phyloP scores from a whole-genome alignment of 768 basidiomycete genomes.

The Porphyrellus cyaneotinctus region DNA sequence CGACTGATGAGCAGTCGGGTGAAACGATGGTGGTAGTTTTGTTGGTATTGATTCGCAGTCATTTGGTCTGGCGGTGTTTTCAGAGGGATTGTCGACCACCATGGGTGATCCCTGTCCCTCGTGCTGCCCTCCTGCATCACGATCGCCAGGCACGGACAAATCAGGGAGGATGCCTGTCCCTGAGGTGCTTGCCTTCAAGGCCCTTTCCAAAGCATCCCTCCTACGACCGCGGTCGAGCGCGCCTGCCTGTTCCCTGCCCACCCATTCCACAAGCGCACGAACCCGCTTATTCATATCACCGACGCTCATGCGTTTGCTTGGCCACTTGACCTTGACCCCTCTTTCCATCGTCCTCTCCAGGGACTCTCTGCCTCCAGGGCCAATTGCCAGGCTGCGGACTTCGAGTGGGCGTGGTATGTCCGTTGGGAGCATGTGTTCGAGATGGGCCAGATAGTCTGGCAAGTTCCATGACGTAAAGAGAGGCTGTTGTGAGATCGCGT shows the following conservation, averaged over 20 bases:
- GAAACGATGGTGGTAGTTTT: constrained; percentile 11
- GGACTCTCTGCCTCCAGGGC: constrained; percentile 45
- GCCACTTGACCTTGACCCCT: constrained; percentile 89
- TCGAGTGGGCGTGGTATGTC: constrained; percentile 70
- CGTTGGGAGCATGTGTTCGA: constrained; percentile 78
- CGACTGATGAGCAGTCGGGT: constrained; percentile 21
- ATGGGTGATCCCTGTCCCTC: constrained; percentile 29
- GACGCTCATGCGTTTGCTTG: constrained; percentile 91
- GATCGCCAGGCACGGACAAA: constrained; percentile 12
- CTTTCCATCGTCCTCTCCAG: constrained; percentile 64
- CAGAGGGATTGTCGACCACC: constrained; percentile 28
- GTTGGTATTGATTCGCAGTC: constrained; percentile 7
- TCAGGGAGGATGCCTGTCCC: constrained; percentile 9
- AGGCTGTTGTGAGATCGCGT: constrained; percentile 73
- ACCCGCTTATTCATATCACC: constrained; percentile 97
- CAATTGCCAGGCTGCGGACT: constrained; percentile 50
- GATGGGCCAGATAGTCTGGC: constrained; percentile 89
- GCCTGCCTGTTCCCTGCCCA: constrained; percentile 81
- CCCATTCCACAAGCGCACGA: constrained; percentile 86
- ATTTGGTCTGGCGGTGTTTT: constrained; percentile 14
- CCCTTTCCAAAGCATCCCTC: constrained; percentile 60
- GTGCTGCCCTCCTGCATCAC: constrained; percentile 11
- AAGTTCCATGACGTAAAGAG: constrained; percentile 84
- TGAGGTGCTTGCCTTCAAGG: constrained; percentile 31
- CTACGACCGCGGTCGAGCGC: constrained; percentile 68